phyloP scores from a whole-genome alignment of 2,329 filamentous ascomycete genomes.

The Cordyceps fumosorosea region DNA sequence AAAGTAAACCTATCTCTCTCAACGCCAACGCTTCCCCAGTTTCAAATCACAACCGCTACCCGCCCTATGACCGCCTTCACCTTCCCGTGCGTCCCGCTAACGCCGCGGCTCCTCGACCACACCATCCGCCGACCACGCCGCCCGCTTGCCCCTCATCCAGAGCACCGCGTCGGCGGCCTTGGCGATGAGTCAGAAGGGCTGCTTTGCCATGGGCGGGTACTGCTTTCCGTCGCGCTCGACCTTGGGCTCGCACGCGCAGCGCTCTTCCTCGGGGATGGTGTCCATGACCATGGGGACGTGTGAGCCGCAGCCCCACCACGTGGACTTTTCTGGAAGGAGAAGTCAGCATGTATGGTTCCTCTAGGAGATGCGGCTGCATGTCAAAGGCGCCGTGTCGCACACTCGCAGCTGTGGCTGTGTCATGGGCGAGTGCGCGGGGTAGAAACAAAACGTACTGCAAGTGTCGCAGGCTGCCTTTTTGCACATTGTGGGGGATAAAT shows the following conservation, averaged over 20 bases:
- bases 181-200: slow-evolving; percentile 32
- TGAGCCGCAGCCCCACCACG: slow-evolving; percentile 60
- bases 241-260: slow-evolving; percentile 61
- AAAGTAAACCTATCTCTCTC: neutral
- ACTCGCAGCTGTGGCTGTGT: neutral
- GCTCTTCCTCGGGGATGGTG: slow-evolving; percentile 46
- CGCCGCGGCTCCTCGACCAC: slow-evolving; percentile 25
- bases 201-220: slow-evolving; percentile 58
- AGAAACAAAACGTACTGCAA: slow-evolving; percentile 48
- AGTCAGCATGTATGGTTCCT: neutral
- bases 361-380: no score
- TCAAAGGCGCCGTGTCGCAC: no score
- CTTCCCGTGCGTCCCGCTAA: neutral
- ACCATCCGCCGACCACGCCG: slow-evolving; percentile 23
- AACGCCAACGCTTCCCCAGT: slow-evolving; percentile 1
- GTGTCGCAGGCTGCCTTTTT: slow-evolving; percentile 54
- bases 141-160: slow-evolving; percentile 23
- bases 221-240: slow-evolving; percentile 52
- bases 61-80: no score
- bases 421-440: neutral
- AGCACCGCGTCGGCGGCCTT: slow-evolving; percentile 23
- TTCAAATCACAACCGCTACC: neutral
- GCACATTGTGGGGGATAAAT: slow-evolving; percentile 46
- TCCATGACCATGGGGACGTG: slow-evolving; percentile 59
- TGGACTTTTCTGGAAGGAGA: slow-evolving; percentile 42